Percentiles rank a stretch among this genome's conserved stretches.
Conservation (phyloP, 768 basidiomycete genomes). For the Russula dissimulans region DNA sequence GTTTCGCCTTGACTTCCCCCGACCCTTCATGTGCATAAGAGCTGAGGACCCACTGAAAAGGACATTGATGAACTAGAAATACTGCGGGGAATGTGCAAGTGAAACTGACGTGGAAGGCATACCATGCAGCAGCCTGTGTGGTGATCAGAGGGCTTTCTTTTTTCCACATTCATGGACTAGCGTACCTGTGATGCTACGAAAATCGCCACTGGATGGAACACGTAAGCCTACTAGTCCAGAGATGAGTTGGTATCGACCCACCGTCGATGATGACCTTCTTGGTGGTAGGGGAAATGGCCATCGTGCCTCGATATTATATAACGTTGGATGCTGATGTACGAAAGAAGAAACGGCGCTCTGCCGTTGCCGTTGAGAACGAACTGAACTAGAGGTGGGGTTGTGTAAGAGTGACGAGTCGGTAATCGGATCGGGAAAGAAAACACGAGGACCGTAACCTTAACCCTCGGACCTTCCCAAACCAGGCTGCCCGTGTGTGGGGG, state of each 20-base stretch:
- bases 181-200: conserved; percentile 45
- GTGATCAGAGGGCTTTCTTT: background rate
- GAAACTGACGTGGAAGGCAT: conserved; percentile 57
- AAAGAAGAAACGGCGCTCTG: background rate
- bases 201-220: conserved; percentile 30
- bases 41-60: conserved; percentile 56
- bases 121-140: conserved; percentile 66
- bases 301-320: background rate
- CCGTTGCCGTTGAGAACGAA: background rate
- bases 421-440: too few relatives aligned
- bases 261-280: conserved; percentile 25
- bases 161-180: background rate
- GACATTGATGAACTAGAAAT: background rate
- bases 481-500: too few relatives aligned
- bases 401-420: too few relatives aligned
- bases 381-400: too few relatives aligned
- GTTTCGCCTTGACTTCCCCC: conserved; percentile 58
- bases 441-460: too few relatives aligned
- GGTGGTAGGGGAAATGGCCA: conserved; percentile 21
- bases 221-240: background rate
- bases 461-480: too few relatives aligned
- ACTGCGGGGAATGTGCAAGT: background rate
- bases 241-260: conserved; percentile 11
- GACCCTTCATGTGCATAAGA: conserved; percentile 39
- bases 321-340: background rate